Base-by-base conservation (phyloP, 768 basidiomycete species). In the Phylloporus sp. region DNA sequence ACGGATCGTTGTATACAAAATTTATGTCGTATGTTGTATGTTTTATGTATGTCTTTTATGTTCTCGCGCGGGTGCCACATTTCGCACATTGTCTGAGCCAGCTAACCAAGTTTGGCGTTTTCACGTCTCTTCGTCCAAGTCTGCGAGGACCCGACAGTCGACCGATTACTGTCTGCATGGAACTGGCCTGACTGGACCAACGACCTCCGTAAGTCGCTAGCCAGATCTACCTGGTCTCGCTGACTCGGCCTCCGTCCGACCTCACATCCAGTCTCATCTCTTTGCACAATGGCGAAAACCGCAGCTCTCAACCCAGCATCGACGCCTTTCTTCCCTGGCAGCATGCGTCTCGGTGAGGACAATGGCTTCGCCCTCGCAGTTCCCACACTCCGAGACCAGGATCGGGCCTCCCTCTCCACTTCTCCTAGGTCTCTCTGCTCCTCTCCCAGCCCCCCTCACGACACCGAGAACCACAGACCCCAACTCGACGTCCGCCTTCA, bases 261-360 rank as follows among this genome's bases (percentile, higher is more conserved):
- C 11, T 37, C 23, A 11, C 22, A 37, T 46, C 17, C 37, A 56
- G 59, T 60, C 62, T 34, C 60, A 54, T 48, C 49, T 40, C 42
- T 54, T 54, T 56, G 49, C 54, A 70, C 68, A 62, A 86, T 88
- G 82, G 81, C 84, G 52, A 81, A 80, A 76, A 86, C 81, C 59
- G 82, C 79, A 59, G 76, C 84, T 49, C 71, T 90, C 58, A 89
- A 90, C 67, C 86, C 88, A 54, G 75, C 86, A 52, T 90, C 87
- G 48, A 81, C 81, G 64, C 88, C 88, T 41, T 90, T 90, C 77
- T 88, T 88, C 65, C 88, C 88, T 51, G 84, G 84, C 44, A 58
- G 46, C 44, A 62, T 79, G 56, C 80, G 81, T 53, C 60, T 72
- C 55, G 70, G 61, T 57, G 82, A 81, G 46, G 80, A 83, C 48